Conservation (phyloP, 441 rosid genomes). For the Euphorbia celastroides region DNA sequence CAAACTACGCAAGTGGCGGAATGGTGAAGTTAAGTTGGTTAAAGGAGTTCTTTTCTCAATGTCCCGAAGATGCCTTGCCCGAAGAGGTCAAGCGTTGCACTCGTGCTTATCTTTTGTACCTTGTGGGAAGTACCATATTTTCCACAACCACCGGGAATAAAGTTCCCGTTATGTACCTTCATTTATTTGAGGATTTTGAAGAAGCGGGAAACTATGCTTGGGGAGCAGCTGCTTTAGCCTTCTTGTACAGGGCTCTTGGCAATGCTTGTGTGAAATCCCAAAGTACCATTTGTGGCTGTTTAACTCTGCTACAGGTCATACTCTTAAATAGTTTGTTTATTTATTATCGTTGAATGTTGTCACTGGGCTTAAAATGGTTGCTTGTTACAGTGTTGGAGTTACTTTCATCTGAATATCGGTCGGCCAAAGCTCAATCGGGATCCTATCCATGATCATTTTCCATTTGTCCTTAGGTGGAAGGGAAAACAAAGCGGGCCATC, state of each 20-base stretch:
- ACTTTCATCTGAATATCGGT: slow-evolving; percentile 85
- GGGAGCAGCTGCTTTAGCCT: slow-evolving; percentile 95
- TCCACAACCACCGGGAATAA: slow-evolving; percentile 98
- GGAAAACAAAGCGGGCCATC: slow-evolving; percentile 97
- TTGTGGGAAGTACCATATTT: slow-evolving; percentile 93
- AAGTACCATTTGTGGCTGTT: slow-evolving; percentile 95
- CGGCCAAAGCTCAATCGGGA: slow-evolving; percentile 87
- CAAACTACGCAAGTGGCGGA: slow-evolving; percentile 77
- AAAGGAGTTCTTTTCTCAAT: slow-evolving; percentile 79
- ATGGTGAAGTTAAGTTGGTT: slow-evolving; percentile 99
- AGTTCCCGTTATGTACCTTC: slow-evolving; percentile 98
- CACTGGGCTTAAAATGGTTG: not conserved
- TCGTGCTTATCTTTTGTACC: slow-evolving; percentile 88
- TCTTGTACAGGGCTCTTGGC: slow-evolving; percentile 93
- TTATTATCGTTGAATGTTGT: not conserved
- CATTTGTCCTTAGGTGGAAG: slow-evolving; percentile 87
- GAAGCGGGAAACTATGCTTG: slow-evolving; percentile 82
- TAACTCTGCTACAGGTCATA: slow-evolving; percentile 78
- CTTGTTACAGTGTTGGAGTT: slow-evolving; percentile 85
- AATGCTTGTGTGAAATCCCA: slow-evolving; percentile 96
- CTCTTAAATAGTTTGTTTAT: slow-evolving; percentile 1
- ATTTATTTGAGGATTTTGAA: slow-evolving; percentile 75
- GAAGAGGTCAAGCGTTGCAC: slow-evolving; percentile 72
- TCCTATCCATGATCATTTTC: slow-evolving; percentile 77
- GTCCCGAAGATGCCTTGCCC: slow-evolving; percentile 54